These are phyloP conservation scores for Hymenoscyphus linearis DNA, from an alignment of 2,329 filamentous ascomycete genomes.

Conservation along the genomic window DNA sequence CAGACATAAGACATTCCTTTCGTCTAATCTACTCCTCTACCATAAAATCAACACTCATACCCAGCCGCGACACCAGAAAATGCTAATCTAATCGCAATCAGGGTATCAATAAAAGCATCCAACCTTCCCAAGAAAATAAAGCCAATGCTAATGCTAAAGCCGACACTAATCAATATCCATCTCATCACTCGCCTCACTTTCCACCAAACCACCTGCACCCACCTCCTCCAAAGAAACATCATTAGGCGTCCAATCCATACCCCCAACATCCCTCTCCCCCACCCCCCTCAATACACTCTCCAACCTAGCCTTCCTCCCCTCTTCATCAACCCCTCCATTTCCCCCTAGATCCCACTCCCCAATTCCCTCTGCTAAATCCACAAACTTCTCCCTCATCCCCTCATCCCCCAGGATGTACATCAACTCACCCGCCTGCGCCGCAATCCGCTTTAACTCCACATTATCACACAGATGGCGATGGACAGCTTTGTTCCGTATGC, in stretches of 20 bases:
- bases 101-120: not conserved
- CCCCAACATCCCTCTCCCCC: conserved; percentile 27
- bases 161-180: not conserved
- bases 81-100: too few species aligned
- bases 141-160: not conserved
- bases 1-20: too few species aligned
- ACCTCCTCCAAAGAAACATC: conserved; percentile 26
- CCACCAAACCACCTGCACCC: not conserved
- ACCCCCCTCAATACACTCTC: conserved; percentile 26
- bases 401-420: conserved; percentile 29
- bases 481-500: conserved; percentile 27
- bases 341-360: conserved; percentile 22
- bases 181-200: not conserved
- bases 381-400: conserved; percentile 25
- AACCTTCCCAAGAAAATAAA: not conserved
- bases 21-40: too few species aligned
- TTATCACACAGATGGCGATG: conserved; percentile 30
- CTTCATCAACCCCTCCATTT: conserved; percentile 18
- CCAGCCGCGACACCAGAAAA: too few species aligned
- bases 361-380: conserved; percentile 21
- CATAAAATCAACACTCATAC: too few species aligned
- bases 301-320: conserved; percentile 21
- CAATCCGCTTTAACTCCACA: conserved; percentile 24
- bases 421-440: conserved; percentile 24
- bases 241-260: conserved; percentile 33